These are phyloP conservation scores for Plasmodium gaboni DNA, from an alignment of 169 alveolate genomes.

Conservation along the genomic window DNA sequence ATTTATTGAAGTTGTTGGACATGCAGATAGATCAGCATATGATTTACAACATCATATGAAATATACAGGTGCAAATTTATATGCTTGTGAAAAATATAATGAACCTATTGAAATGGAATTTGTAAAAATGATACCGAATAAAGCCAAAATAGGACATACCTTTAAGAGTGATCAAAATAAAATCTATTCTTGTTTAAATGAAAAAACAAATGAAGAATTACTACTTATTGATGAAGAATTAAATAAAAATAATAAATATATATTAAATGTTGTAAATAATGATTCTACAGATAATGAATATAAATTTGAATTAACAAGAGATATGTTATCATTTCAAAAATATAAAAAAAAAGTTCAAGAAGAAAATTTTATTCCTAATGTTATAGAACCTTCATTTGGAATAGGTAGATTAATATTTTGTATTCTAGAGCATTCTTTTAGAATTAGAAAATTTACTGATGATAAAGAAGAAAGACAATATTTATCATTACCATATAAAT, in stretches of 20 bases:
- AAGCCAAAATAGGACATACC: slow-evolving; percentile 90
- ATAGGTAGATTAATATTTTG: slow-evolving; percentile 96
- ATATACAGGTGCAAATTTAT: slow-evolving; percentile 90
- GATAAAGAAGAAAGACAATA: slow-evolving; percentile 91
- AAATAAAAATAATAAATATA: slow-evolving; percentile 65
- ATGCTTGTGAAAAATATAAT: slow-evolving; percentile 92
- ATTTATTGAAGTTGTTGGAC: slow-evolving; percentile 98
- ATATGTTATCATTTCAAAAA: slow-evolving; percentile 90
- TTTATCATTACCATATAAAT: slow-evolving; percentile 93
- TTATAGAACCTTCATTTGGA: slow-evolving; percentile 99
- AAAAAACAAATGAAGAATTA: slow-evolving; percentile 76
- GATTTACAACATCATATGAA: slow-evolving; percentile 95
- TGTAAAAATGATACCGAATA: slow-evolving; percentile 88
- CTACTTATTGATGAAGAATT: slow-evolving; percentile 79
- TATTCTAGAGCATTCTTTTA: slow-evolving; percentile 96
- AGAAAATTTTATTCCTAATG: slow-evolving; percentile 95
- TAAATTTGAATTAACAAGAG: slow-evolving; percentile 75
- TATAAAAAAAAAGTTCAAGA: slow-evolving; percentile 92
- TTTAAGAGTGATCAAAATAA: slow-evolving; percentile 89
- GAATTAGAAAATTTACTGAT: slow-evolving; percentile 88
- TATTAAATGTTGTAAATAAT: slow-evolving; percentile 21
- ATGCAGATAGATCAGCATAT: slow-evolving; percentile 97
- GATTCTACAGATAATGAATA: not conserved
- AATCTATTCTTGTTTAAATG: slow-evolving; percentile 76
- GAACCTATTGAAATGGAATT: slow-evolving; percentile 91